Conservation (phyloP, 805 yeast species). For the Starmerella floricola region DNA sequence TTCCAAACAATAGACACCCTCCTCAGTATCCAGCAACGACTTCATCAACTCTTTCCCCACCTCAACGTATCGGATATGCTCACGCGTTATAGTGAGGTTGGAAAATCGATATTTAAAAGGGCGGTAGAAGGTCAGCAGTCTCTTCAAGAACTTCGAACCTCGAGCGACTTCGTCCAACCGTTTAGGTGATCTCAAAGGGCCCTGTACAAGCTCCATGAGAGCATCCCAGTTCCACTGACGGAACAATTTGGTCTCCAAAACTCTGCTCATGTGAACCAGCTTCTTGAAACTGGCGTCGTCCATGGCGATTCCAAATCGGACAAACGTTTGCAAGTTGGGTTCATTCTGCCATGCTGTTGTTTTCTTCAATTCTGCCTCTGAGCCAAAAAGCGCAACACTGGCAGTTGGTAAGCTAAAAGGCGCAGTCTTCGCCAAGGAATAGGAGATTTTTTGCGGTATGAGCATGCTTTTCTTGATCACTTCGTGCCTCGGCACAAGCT, state of each 20-base stretch:
- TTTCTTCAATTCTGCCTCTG: conserved; percentile 30
- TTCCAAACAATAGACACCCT: conserved; percentile 52
- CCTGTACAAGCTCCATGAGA: conserved; percentile 59
- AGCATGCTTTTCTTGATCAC: conserved; percentile 15
- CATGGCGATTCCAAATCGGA: conserved; percentile 32
- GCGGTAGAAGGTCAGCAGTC: conserved; percentile 73
- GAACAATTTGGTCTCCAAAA: conserved; percentile 65
- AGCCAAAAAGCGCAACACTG: conserved; percentile 34
- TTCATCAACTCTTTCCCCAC: conserved; percentile 69
- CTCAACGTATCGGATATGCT: conserved; percentile 45
- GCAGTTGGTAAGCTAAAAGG: conserved; percentile 23
- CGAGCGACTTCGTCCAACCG: conserved; percentile 65
- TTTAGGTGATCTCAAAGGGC: conserved; percentile 63
- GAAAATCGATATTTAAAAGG: conserved; percentile 83
- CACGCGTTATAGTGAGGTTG: conserved; percentile 36
- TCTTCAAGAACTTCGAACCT: conserved; percentile 74
- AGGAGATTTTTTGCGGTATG: conserved; percentile 18
- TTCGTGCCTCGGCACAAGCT: conserved; percentile 37
- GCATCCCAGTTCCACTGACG: conserved; percentile 81
- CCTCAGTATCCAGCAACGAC: conserved; percentile 46
- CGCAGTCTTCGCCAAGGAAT: conserved; percentile 13
- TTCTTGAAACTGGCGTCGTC: conserved; percentile 60
- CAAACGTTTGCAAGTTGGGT: conserved; percentile 13
- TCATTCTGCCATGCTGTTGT: background rate
- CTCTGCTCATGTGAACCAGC: conserved; percentile 54